These are phyloP conservation scores for Mortierella sp. DNA, from an alignment of 371 early-diverging fungal genomes.

Conservation along the genomic window DNA sequence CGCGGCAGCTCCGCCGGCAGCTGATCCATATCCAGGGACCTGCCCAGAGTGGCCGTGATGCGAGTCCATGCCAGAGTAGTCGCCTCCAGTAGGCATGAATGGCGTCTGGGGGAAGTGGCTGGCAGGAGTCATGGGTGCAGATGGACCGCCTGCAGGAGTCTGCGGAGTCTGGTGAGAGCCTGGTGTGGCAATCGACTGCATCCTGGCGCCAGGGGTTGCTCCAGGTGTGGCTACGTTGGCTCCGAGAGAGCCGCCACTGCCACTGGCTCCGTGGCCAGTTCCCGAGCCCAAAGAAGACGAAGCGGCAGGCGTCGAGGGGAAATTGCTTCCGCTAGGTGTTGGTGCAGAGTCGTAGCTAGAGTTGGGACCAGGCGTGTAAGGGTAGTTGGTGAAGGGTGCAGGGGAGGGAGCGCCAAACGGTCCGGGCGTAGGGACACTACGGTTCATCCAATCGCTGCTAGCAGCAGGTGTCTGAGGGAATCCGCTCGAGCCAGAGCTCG, in stretches of 20 bases:
- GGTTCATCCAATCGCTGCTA: constrained; percentile 54
- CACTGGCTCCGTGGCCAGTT: constrained; percentile 32
- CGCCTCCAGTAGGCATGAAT: constrained; percentile 73
- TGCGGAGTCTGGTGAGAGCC: constrained; percentile 65
- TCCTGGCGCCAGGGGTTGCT: constrained; percentile 38
- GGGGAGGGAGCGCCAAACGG: constrained; percentile 55
- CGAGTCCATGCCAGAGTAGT: constrained; percentile 60
- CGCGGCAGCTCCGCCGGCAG: constrained; percentile 21
- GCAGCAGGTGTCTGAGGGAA: constrained; percentile 57
- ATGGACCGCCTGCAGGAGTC: constrained; percentile 65
- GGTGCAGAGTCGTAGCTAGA: constrained; percentile 51
- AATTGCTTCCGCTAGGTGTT: constrained; percentile 51
- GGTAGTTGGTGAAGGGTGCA: constrained; percentile 49
- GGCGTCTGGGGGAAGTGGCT: constrained; percentile 72
- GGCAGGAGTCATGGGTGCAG: constrained; percentile 61
- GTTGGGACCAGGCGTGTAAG: constrained; percentile 61
- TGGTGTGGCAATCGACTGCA: constrained; percentile 58
- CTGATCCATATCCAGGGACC: constrained; percentile 43
- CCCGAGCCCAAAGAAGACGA: constrained; percentile 43
- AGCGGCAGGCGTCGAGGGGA: constrained; percentile 65
- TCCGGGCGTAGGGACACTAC: constrained; percentile 52
- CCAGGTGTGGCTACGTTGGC: constrained; percentile 42
- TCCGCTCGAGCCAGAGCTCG: constrained; percentile 32
- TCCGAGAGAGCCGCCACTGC: constrained; percentile 38
- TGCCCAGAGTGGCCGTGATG: constrained; percentile 32